Conservation (phyloP, 768 basidiomycete species). For the Phaffia australis region DNA sequence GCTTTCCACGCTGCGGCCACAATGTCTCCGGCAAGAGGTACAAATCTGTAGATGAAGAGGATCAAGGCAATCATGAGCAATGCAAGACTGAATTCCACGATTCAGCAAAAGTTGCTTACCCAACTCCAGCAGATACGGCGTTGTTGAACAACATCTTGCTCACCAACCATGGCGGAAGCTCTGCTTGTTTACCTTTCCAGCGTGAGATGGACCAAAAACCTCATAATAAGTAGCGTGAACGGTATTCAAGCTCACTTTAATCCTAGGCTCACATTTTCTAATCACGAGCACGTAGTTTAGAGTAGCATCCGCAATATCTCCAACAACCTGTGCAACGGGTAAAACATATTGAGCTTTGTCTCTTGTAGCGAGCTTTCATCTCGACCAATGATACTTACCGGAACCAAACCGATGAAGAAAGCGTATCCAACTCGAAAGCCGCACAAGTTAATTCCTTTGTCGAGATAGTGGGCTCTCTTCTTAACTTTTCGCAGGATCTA, state of each 20-base stretch:
- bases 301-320: neutral
- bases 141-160: slow-evolving; percentile 19
- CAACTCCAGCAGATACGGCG: slow-evolving; percentile 16
- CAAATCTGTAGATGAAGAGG: neutral
- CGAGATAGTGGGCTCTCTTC: slow-evolving; percentile 18
- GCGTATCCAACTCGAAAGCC: slow-evolving; percentile 25
- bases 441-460: slow-evolving; percentile 21
- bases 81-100: too few relatives aligned
- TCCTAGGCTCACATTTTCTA: slow-evolving; percentile 12
- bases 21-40: slow-evolving; percentile 6
- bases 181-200: slow-evolving; percentile 1
- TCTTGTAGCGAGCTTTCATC: slow-evolving; percentile 14
- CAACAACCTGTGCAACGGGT: neutral
- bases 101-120: neutral
- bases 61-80: neutral
- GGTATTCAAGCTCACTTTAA: too few relatives aligned
- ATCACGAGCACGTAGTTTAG: slow-evolving; percentile 25
- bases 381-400: slow-evolving; percentile 4
- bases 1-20: slow-evolving; percentile 22
- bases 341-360: neutral
- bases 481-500: neutral
- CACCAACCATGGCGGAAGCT: slow-evolving; percentile 15
- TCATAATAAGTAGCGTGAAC: too few relatives aligned
- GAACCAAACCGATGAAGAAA: slow-evolving; percentile 23
- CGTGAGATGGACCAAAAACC: too few relatives aligned